Evolutionary conservation across 164 flowering plant species (phyloP).

Genomic region (Paratinospora sagittata): DNA sequence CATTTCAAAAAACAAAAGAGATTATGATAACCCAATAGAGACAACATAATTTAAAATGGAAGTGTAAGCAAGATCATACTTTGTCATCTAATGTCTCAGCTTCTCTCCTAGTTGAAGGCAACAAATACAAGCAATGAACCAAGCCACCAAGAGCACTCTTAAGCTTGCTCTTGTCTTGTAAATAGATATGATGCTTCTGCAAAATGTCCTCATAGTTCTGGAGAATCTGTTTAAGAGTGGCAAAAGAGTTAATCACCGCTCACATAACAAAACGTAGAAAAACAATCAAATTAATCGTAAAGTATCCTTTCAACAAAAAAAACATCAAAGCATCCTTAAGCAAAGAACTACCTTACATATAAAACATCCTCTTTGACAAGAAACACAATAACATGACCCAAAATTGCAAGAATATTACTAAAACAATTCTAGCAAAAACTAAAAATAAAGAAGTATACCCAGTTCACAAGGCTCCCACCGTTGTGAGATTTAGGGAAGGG

Average conservation of each 20-base stretch:
- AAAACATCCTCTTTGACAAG: background rate
- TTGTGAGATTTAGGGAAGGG: too few species aligned
- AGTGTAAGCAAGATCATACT: conserved; percentile 24
- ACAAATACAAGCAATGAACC: conserved; percentile 60
- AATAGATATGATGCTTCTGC: conserved; percentile 49
- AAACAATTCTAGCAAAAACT: too few species aligned
- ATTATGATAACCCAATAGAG: too few species aligned
- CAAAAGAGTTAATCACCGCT: background rate
- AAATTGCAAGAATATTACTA: background rate
- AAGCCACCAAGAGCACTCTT: conserved; percentile 58
- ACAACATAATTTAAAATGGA: background rate
- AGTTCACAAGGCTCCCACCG: too few species aligned
- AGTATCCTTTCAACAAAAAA: too few species aligned
- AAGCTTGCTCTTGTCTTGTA: conserved; percentile 67
- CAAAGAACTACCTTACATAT: background rate
- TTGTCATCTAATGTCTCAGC: conserved; percentile 28
- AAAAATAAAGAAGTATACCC: too few species aligned
- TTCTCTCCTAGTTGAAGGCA: conserved; percentile 40
- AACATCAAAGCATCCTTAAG: background rate
- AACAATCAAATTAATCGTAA: background rate
- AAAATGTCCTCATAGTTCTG: conserved; percentile 65
- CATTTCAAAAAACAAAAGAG: background rate
- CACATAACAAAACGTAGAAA: background rate
- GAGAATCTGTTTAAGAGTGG: conserved; percentile 49
- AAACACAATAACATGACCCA: background rate